A percentile compares a stretch with the other conserved stretches of the same genome.
Conservation (phyloP, 108 stramenopile species). For the Nannochloropsis salina region DNA sequence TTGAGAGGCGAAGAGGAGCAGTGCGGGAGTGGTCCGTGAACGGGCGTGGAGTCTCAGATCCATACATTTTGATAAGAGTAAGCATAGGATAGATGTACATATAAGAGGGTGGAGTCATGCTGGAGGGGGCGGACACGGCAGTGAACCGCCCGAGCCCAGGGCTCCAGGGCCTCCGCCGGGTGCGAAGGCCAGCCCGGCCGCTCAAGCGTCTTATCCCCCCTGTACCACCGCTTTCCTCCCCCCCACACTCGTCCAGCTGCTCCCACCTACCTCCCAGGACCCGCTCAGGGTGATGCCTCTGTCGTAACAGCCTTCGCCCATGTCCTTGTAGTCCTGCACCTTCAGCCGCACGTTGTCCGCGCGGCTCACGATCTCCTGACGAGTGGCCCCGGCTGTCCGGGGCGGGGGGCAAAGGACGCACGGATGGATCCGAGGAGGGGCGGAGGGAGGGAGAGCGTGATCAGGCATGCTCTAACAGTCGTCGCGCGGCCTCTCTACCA, state of each 20-base stretch:
- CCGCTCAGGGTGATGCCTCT: not conserved
- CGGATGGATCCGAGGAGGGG: not conserved
- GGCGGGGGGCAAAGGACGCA: no score
- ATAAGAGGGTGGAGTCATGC: not conserved
- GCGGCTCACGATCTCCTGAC: not conserved
- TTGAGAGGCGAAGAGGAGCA: no score
- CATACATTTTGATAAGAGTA: not conserved
- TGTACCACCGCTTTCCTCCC: not conserved
- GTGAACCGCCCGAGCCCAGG: no score
- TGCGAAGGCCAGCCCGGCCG: not conserved
- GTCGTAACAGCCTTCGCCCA: constrained; percentile 13
- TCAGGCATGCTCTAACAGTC: not conserved
- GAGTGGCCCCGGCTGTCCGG: not conserved
- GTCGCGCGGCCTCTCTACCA: not conserved
- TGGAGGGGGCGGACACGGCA: no score
- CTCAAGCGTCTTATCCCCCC: not conserved
- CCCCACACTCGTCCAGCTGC: not conserved
- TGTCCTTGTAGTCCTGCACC: constrained; percentile 15
- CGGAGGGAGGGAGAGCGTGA: not conserved
- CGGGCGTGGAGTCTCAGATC: no score
- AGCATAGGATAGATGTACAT: not conserved
- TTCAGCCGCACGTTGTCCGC: constrained; percentile 6
- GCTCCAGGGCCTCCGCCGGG: no score
- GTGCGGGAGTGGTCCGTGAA: no score
- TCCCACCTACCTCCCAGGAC: not conserved